Evolutionary conservation across 257 asterid species (phyloP).

Genomic region (Lycium barbarum): DNA sequence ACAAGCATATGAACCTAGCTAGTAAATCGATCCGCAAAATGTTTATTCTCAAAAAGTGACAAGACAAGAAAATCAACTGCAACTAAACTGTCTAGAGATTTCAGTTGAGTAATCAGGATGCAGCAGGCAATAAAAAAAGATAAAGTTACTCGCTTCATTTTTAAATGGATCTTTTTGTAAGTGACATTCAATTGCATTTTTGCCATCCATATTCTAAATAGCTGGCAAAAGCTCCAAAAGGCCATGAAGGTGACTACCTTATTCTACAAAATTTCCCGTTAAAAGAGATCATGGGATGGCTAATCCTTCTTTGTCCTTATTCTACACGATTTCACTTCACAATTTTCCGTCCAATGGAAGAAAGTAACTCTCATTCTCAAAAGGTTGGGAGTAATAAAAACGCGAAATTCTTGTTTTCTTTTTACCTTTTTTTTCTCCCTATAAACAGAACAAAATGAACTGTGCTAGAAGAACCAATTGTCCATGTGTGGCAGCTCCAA

Average conservation of each 20-base stretch:
- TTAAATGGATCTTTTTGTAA: background rate
- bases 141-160: background rate
- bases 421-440: background rate
- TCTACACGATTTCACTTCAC: too few species aligned
- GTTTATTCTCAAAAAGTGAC: background rate
- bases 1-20: background rate
- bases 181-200: background rate
- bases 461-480: background rate
- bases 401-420: background rate
- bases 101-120: slow-evolving; percentile 1
- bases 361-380: background rate
- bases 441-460: background rate
- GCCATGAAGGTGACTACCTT: background rate
- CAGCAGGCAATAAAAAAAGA: background rate
- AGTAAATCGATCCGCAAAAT: background rate
- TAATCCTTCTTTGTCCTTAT: too few species aligned
- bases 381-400: background rate
- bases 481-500: background rate
- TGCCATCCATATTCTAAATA: background rate
- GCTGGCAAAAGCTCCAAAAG: background rate
- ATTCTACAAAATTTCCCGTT: too few species aligned
- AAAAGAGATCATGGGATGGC: too few species aligned
- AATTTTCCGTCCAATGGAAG: background rate
- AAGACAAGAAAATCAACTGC: background rate
- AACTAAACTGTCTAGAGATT: background rate